These are phyloP conservation scores for Venturia carpophila DNA, from an alignment of 2,329 filamentous ascomycete genomes.

Conservation along the genomic window DNA sequence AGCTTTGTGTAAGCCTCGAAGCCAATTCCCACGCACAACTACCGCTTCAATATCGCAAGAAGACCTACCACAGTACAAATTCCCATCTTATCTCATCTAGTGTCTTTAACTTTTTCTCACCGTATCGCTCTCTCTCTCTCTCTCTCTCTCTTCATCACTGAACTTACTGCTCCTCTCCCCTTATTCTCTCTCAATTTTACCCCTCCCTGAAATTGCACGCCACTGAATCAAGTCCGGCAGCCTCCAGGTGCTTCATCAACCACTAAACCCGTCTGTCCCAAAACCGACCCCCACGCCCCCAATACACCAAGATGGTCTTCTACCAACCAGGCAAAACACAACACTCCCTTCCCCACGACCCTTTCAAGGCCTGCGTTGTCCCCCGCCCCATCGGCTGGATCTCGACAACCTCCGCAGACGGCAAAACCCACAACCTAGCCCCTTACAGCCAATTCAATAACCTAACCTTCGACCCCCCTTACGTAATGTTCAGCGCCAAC, in stretches of 20 bases:
- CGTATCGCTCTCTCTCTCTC: too few species aligned
- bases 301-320: conserved; percentile 34
- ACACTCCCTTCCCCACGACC: conserved; percentile 46
- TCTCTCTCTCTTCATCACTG: too few species aligned
- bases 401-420: conserved; percentile 43
- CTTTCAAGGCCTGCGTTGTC: conserved; percentile 53
- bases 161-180: background rate
- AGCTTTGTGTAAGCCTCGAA: background rate
- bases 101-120: too few species aligned
- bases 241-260: conserved; percentile 37
- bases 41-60: background rate
- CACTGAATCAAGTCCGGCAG: background rate
- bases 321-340: conserved; percentile 47
- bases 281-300: background rate
- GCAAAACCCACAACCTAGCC: conserved; percentile 46
- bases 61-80: too few species aligned
- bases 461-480: conserved; percentile 54
- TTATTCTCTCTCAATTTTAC: background rate
- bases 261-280: conserved; percentile 34
- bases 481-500: conserved; percentile 55
- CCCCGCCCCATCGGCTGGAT: conserved; percentile 59
- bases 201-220: background rate
- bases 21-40: background rate
- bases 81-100: too few species aligned
- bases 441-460: conserved; percentile 58